Conservation (phyloP, 2,329 filamentous ascomycete species). For the Diaporthe eres region DNA sequence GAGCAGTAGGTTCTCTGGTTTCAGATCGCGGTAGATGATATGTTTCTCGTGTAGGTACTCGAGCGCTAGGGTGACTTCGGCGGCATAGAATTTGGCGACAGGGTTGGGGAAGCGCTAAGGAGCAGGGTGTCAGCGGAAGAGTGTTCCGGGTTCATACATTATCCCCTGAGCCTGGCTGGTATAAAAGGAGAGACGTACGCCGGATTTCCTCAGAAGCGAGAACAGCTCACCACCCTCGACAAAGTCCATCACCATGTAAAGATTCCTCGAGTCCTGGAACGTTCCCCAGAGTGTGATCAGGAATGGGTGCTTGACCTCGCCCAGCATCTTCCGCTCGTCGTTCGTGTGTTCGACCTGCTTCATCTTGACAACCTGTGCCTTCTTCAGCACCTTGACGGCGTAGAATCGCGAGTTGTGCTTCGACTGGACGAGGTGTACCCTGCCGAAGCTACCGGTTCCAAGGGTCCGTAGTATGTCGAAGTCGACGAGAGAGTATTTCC, state of each 20-base stretch:
- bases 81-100: constrained; percentile 98
- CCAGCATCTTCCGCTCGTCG: constrained; percentile 95
- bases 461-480: constrained; percentile 92
- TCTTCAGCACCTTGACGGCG: constrained; percentile 98
- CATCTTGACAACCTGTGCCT: constrained; percentile 99
- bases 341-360: constrained; percentile 99
- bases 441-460: constrained; percentile 95
- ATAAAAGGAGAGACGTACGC: constrained; percentile 66
- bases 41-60: constrained; percentile 96
- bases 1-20: constrained; percentile 92
- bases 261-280: constrained; percentile 93
- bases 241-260: constrained; percentile 99
- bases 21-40: constrained; percentile 98
- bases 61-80: constrained; percentile 93
- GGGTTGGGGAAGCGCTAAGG: constrained; percentile 96
- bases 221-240: constrained; percentile 98
- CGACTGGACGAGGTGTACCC: constrained; percentile 96
- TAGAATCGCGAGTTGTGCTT: constrained; percentile 99
- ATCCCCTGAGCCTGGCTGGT: constrained; percentile 1
- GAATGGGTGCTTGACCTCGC: constrained; percentile 97
- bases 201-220: constrained; percentile 93
- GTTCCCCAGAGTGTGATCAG: constrained; percentile 98
- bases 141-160: constrained; percentile 13
- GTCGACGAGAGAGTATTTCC: constrained; percentile 94
- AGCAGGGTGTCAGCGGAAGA: constrained; percentile 44